phyloP scores from a whole-genome alignment of 306 rosid genomes.

The Glycine soja region DNA sequence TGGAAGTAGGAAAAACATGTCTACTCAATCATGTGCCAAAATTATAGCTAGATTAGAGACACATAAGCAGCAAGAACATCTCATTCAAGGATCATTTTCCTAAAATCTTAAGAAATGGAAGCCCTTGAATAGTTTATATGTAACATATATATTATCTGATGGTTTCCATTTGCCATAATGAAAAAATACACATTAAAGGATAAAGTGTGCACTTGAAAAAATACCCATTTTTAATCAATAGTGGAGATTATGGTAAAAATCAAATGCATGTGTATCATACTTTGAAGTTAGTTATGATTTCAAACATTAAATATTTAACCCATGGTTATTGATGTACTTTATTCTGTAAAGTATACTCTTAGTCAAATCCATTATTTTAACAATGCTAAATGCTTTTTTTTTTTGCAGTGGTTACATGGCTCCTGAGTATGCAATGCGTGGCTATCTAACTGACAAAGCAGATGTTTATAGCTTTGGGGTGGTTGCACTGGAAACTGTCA shows the following conservation, averaged over 20 bases:
- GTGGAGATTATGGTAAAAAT: no score
- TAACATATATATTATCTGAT: neutral
- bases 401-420: slow-evolving; percentile 94
- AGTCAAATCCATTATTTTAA: neutral
- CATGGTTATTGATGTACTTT: neutral
- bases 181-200: neutral
- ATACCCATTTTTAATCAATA: neutral
- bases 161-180: neutral
- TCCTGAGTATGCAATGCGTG: slow-evolving; percentile 97
- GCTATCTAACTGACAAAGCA: slow-evolving; percentile 84
- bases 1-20: neutral
- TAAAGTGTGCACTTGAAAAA: neutral
- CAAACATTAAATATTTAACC: no score
- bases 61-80: neutral
- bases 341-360: neutral
- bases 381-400: slow-evolving; percentile 2
- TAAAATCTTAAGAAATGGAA: neutral
- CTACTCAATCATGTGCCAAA: neutral
- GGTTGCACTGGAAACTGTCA: slow-evolving; percentile 82
- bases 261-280: no score
- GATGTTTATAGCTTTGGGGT: slow-evolving; percentile 96
- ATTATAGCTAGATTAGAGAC: neutral
- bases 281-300: no score
- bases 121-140: neutral
- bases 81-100: neutral